Conservation (phyloP, 2,329 filamentous ascomycete genomes). For the Ophiognomonia clavigignenti-juglandacearum region DNA sequence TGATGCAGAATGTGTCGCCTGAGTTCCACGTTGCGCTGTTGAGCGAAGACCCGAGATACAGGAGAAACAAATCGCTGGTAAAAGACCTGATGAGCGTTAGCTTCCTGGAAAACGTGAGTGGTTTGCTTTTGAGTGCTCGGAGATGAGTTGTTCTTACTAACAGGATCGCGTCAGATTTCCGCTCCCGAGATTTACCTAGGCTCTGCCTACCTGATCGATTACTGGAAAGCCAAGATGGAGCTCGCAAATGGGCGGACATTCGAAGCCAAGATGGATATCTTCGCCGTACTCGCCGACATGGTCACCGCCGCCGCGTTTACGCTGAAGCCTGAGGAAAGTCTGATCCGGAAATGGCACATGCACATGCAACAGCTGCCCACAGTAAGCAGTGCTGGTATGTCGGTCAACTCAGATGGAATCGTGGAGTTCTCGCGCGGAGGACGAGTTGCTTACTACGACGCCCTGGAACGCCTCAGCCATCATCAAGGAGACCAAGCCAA, state of each 20-base stretch:
- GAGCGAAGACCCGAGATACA: conserved; percentile 24
- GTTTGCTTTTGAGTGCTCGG: conserved; percentile 11
- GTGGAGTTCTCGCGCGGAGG: neutral
- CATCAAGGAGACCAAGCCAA: neutral
- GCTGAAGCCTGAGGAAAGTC: neutral
- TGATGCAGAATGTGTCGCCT: conserved; percentile 18
- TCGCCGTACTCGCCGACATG: conserved; percentile 23
- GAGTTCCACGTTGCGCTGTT: conserved; percentile 29
- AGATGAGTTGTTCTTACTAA: conserved; percentile 26
- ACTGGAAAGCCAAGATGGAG: conserved; percentile 28
- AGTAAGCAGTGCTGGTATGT: neutral
- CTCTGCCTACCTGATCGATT: conserved; percentile 23
- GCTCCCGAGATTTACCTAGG: conserved; percentile 13
- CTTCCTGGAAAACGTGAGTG: conserved; percentile 28
- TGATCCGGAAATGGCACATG: neutral
- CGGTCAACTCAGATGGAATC: neutral
- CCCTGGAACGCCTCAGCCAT: neutral
- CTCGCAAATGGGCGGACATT: conserved; percentile 26
- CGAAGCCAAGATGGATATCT: conserved; percentile 26
- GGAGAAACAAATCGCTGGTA: conserved; percentile 27
- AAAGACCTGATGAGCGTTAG: conserved; percentile 31
- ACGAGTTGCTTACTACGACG: neutral
- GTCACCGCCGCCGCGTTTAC: conserved; percentile 24
- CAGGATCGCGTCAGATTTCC: neutral
- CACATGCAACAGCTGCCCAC: neutral